Evolutionary conservation across 106 monocot species (phyloP).

Genomic region (Narthecium ossifragum): DNA sequence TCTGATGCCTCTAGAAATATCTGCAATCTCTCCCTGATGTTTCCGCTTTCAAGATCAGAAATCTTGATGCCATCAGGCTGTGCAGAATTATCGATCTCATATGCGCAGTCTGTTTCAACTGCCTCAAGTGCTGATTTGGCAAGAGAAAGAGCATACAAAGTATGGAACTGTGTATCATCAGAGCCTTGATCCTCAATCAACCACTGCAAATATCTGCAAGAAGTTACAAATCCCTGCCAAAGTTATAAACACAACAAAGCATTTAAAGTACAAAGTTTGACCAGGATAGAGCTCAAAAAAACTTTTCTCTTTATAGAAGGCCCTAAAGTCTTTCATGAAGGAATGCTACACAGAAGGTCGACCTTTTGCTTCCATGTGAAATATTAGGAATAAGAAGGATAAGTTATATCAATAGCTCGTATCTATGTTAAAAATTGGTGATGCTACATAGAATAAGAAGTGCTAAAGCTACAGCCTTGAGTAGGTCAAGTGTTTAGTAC

Average conservation of each 20-base stretch:
- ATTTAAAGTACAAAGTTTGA: not conserved
- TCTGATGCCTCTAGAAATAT: slow-evolving; percentile 82
- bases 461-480: too few relatives aligned
- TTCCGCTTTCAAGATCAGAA: slow-evolving; percentile 19
- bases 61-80: slow-evolving; percentile 5
- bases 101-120: slow-evolving; percentile 13
- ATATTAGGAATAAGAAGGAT: too few relatives aligned
- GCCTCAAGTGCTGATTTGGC: slow-evolving; percentile 68
- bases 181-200: slow-evolving; percentile 93
- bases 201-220: slow-evolving; percentile 93
- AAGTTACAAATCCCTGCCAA: not conserved
- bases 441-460: too few relatives aligned
- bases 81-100: slow-evolving; percentile 12
- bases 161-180: slow-evolving; percentile 79
- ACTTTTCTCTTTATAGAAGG: too few relatives aligned
- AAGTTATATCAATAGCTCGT: too few relatives aligned
- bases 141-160: slow-evolving; percentile 93
- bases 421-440: too few relatives aligned
- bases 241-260: not conserved
- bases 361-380: too few relatives aligned
- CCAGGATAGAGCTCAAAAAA: too few relatives aligned
- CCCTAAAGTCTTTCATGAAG: too few relatives aligned
- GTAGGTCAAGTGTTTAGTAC: too few relatives aligned
- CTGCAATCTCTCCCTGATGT: slow-evolving; percentile 72
- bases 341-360: too few relatives aligned